Evolutionary conservation across 306 rosid species (phyloP).

Genomic region (Vicia faba): DNA sequence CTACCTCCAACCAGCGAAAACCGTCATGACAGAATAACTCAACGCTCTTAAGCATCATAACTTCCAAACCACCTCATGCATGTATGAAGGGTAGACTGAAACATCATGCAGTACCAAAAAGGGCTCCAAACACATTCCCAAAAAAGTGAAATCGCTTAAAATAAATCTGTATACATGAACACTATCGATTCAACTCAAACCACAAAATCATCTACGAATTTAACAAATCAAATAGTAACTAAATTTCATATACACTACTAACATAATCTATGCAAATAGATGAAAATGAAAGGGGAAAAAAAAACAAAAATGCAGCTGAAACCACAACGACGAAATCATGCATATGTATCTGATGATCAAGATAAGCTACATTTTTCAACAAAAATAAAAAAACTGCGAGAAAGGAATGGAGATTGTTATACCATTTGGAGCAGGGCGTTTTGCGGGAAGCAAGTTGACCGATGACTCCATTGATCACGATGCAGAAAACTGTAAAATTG

Average conservation of each 20-base stretch:
- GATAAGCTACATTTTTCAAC: too few species aligned
- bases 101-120: background rate
- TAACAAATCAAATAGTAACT: slow-evolving; percentile 23
- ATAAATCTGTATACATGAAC: background rate
- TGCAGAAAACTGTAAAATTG: background rate
- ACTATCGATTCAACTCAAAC: background rate
- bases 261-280: background rate
- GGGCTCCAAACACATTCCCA: background rate
- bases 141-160: background rate
- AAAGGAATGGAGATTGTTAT: background rate
- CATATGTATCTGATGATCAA: too few species aligned
- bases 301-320: background rate
- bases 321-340: slow-evolving; percentile 16
- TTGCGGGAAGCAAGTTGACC: background rate
- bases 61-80: background rate
- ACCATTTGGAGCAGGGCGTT: background rate
- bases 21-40: background rate
- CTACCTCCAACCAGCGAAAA: background rate
- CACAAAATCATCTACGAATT: background rate
- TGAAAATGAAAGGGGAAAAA: too few species aligned
- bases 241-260: background rate
- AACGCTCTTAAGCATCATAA: background rate
- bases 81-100: background rate
- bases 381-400: too few species aligned
- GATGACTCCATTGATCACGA: background rate